Evolutionary conservation across 139 green algal species (phyloP), one percentile per base, ranked within the genome.

Genomic region (Monoraphidium neglectum): DNA sequence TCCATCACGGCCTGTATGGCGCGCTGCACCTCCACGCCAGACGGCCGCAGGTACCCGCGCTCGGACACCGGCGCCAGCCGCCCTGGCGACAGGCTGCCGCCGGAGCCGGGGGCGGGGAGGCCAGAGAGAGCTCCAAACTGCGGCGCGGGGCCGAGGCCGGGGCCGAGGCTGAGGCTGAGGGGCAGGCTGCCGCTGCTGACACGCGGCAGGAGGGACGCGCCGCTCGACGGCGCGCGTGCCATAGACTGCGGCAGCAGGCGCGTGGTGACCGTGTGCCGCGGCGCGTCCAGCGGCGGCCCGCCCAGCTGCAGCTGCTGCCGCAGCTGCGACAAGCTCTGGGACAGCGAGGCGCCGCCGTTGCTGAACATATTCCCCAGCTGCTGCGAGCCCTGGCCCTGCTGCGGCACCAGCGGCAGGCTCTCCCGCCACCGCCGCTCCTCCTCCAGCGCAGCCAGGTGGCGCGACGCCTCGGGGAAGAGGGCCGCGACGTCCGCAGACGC

Each of bases 1-100:
- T 79, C 73, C 63, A 79, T 72, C 35, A 79, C 73, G 4, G 73
- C 63, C 73, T 79, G 71, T 35, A 79, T 4, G 4, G 73, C 73
- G 40, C 61, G 61, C 47, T 71, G 62, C 23, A 64, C 49, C 73
- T 79, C 73, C 40, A 49, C 3, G 46, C 73, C 73, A 57, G 40
- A 64, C 10, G 5, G 46, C 38, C 30, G 36, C 0, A 69, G 38
- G 28, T 59, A 54, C 53, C 49, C 13, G 21, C 53, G 66, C 3
- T 2, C 5, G 30, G 43, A 33, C 8, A 12, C 10, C 12, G 37
- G 46, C 67, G 57, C 12, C 43, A 73, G 32, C 30, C 37, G 61
- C 60, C 37, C 21, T 32, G 46, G 35, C n/a, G 38, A 38, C n/a
- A 13, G 40, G 38, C 38, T 35, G 26, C 43, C 6, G 62, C 35